Conservation (phyloP, 306 rosid species). For the Ceratonia siliqua region DNA sequence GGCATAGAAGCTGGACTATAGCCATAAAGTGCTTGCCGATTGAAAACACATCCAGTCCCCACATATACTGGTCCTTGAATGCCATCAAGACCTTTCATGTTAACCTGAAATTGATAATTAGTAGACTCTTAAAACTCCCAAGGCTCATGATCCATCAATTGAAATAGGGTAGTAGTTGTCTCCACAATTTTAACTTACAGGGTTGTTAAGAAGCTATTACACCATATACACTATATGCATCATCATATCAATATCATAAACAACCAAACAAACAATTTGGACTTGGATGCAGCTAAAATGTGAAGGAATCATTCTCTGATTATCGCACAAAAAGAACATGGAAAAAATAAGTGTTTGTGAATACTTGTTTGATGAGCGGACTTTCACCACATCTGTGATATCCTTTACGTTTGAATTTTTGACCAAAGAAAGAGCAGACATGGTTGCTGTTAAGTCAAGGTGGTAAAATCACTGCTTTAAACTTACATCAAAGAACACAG, state of each 20-base stretch:
- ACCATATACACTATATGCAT: neutral
- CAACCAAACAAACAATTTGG: neutral
- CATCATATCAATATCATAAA: neutral
- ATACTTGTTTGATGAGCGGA: slow-evolving; percentile 17
- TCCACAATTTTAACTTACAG: slow-evolving; percentile 12
- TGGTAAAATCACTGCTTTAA: slow-evolving; percentile 24
- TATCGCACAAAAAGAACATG: neutral
- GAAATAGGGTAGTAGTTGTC: neutral
- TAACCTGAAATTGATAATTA: slow-evolving; percentile 61
- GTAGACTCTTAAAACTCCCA: slow-evolving; percentile 12
- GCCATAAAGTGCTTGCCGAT: slow-evolving; percentile 97
- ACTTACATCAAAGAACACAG: slow-evolving; percentile 97
- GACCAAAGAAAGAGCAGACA: neutral
- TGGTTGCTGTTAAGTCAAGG: neutral
- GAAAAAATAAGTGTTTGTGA: neutral
- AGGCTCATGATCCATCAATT: slow-evolving; percentile 2
- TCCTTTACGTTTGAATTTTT: neutral
- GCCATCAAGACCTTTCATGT: slow-evolving; percentile 99
- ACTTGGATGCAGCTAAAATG: neutral
- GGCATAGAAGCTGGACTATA: slow-evolving; percentile 94
- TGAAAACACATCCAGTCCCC: slow-evolving; percentile 93
- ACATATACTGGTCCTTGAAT: slow-evolving; percentile 98
- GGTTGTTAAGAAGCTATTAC: neutral
- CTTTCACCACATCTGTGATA: neutral
- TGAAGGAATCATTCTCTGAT: too few relatives aligned